A percentile compares a stretch with the other conserved stretches of the same genome.
Conservation (phyloP, 345 rosid species). For the thale cress (Arabidopsis thaliana) region TAIR10.1 NC_003076.8:19470001-19470500, state of each 20-base stretch:
- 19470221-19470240: neutral
- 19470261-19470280: too few species aligned
- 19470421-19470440: neutral
- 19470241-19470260: neutral
- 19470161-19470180: neutral
- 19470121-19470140: too few species aligned
- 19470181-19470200: neutral
- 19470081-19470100: neutral
- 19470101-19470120: too few species aligned
- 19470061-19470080: neutral
- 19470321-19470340: neutral
- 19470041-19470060: neutral
- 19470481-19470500: conserved; percentile 26
- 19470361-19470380: neutral
- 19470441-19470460: conserved; percentile 37
- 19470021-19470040: neutral
- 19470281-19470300: neutral
- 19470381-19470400: neutral
- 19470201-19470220: neutral
- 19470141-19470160: conserved; percentile 1
- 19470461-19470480: conserved; percentile 43
- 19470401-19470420: neutral
- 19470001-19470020: neutral
- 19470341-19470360: neutral
- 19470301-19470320: neutral